A percentile compares a stretch with the other conserved stretches of the same genome.
Conservation (phyloP, 495 filamentous ascomycete species). For the Trichocladium uniseriatum region DNA sequence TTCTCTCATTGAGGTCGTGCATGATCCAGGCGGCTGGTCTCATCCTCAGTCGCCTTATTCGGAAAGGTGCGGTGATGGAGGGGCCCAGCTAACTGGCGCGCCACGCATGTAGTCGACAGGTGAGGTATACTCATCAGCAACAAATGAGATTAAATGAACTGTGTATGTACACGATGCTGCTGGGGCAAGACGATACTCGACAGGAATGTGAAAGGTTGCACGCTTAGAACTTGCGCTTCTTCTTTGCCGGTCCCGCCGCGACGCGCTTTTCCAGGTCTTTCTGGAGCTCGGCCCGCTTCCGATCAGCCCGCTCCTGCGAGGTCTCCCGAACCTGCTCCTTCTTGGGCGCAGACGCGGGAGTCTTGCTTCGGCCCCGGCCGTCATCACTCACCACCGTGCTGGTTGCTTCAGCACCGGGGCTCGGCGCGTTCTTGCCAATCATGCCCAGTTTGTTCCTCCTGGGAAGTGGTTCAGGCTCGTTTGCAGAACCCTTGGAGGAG, state of each 20-base stretch:
- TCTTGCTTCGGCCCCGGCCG: conserved; percentile 15
- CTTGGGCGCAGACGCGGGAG: background rate
- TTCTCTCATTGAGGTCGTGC: conserved; percentile 1
- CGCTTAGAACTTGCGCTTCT: conserved; percentile 53
- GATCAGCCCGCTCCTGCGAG: conserved; percentile 48
- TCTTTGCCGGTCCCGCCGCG: conserved; percentile 55
- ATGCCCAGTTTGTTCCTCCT: conserved; percentile 26
- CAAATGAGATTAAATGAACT: no score
- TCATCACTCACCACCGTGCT: conserved; percentile 6
- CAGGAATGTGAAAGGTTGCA: no score
- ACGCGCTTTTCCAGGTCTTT: conserved; percentile 54
- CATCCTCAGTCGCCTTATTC: no score
- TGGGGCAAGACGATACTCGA: no score
- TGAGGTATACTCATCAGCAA: no score
- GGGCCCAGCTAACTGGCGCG: no score
- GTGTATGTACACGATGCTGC: background rate
- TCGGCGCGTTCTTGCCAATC: conserved; percentile 26
- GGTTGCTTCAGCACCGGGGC: conserved; percentile 7
- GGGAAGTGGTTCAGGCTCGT: conserved; percentile 5
- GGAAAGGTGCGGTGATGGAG: no score
- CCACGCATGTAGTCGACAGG: no score
- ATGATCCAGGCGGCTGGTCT: no score
- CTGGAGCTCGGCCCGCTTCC: conserved; percentile 55
- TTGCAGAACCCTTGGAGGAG: conserved; percentile 6
- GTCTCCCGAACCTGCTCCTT: conserved; percentile 30